Evolutionary conservation across 768 basidiomycete species (phyloP).

Genomic region (Psilocybe cyanescens): DNA sequence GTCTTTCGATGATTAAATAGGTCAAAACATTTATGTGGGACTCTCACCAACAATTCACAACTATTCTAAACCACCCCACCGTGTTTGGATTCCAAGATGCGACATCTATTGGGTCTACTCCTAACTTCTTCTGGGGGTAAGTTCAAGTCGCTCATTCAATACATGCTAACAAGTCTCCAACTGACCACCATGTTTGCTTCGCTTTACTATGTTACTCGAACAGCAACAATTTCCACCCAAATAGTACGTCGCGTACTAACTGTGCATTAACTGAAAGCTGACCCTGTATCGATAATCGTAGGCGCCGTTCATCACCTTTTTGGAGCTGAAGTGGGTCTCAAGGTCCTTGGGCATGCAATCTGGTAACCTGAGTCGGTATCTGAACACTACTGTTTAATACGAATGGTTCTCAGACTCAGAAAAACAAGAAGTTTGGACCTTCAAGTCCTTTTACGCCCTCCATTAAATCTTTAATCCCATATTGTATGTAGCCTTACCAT

Average conservation of each 20-base stretch:
- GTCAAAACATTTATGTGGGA: conserved; percentile 56
- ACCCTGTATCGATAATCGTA: conserved; percentile 14
- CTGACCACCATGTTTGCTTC: neutral
- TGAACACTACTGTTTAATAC: too few relatives aligned
- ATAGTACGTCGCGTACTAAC: conserved; percentile 37
- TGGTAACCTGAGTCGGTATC: conserved; percentile 17
- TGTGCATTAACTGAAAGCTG: too few relatives aligned
- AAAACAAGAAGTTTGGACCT: too few relatives aligned
- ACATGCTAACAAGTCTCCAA: neutral
- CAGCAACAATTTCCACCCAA: conserved; percentile 60
- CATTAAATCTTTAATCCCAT: too few relatives aligned
- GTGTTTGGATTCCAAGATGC: conserved; percentile 62
- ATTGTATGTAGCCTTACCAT: too few relatives aligned
- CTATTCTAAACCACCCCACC: conserved; percentile 49
- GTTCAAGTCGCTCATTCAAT: conserved; percentile 9
- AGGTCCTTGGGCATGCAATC: conserved; percentile 18
- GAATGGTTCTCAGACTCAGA: too few relatives aligned
- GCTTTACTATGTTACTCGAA: neutral
- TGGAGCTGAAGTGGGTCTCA: conserved; percentile 22
- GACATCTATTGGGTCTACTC: conserved; percentile 43
- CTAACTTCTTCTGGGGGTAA: conserved; percentile 60
- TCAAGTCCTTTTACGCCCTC: too few relatives aligned
- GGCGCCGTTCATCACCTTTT: conserved; percentile 44
- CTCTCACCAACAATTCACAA: conserved; percentile 50
- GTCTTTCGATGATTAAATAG: conserved; percentile 24